Percentiles rank a stretch among this genome's conserved stretches.
Conservation (phyloP, 2,329 filamentous ascomycete species). For the Verticillium zaregamsianum region DNA sequence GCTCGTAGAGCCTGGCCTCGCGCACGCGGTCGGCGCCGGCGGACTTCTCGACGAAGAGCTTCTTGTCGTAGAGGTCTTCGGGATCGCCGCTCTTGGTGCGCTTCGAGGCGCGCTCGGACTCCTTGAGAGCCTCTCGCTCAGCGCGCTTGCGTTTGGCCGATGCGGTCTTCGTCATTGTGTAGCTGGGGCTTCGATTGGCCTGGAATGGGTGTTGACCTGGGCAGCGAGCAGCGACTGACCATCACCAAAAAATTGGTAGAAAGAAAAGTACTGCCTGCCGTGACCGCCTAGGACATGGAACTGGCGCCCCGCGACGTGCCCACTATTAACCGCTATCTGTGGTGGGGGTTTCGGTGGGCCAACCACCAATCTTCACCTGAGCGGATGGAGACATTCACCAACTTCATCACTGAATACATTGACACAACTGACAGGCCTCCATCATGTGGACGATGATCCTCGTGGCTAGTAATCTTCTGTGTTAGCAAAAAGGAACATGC, state of each 20-base stretch:
- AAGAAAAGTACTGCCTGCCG: conserved; percentile 8
- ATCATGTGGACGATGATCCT: too few relatives aligned
- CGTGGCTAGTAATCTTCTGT: too few relatives aligned
- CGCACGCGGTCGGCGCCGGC: conserved; percentile 50
- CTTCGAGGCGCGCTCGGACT: conserved; percentile 9
- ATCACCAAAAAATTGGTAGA: conserved; percentile 9
- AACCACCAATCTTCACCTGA: background rate
- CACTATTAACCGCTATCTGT: background rate
- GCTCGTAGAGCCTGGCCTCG: conserved; percentile 57
- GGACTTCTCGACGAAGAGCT: conserved; percentile 47
- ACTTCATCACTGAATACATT: too few relatives aligned
- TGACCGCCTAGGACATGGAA: conserved; percentile 5
- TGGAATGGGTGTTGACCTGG: background rate
- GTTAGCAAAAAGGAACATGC: too few relatives aligned
- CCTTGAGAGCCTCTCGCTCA: conserved; percentile 14
- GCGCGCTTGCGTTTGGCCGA: conserved; percentile 16
- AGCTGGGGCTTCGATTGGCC: background rate
- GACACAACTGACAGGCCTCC: too few relatives aligned
- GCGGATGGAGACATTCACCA: too few relatives aligned
- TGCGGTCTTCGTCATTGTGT: conserved; percentile 13
- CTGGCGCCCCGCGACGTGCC: background rate
- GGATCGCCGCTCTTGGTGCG: conserved; percentile 24
- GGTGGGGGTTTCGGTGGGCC: background rate
- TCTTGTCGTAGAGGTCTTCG: conserved; percentile 26
- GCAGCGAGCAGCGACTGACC: background rate